A percentile compares a stretch with the other conserved stretches of the same genome.
phyloP scores from a whole-genome alignment of 1,284 basidiomycete genomes.

The Pisolithus thermaeus region DNA sequence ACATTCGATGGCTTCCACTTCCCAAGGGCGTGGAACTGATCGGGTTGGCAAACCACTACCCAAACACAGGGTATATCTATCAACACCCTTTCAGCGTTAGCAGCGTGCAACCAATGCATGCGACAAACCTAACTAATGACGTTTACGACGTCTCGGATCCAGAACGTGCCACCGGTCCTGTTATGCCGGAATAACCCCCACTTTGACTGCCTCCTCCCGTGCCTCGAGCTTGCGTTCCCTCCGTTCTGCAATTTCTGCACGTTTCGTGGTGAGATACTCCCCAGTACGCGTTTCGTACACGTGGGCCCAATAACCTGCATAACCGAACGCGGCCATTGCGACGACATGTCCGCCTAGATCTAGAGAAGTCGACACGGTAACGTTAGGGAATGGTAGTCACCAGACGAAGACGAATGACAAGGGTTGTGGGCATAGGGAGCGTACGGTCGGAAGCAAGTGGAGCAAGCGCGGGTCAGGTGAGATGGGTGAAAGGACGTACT shows the following conservation, averaged over 20 bases:
- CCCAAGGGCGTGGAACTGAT: neutral
- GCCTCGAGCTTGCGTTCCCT: slow-evolving; percentile 34
- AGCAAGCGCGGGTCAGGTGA: neutral
- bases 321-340: slow-evolving; percentile 64
- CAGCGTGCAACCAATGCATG: neutral
- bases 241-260: slow-evolving; percentile 49
- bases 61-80: neutral
- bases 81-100: neutral
- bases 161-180: neutral
- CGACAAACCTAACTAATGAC: neutral
- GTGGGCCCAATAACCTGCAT: slow-evolving; percentile 63
- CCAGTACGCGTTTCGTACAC: slow-evolving; percentile 56
- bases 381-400: neutral
- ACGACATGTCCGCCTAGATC: slow-evolving; percentile 61
- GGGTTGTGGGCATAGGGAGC: neutral
- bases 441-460: neutral
- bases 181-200: neutral
- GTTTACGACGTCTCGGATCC: neutral
- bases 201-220: slow-evolving; percentile 20
- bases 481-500: slow-evolving; percentile 43
- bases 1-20: neutral
- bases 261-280: slow-evolving; percentile 56
- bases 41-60: neutral
- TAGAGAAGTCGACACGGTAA: slow-evolving; percentile 20
- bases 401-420: neutral